Percentiles rank a stretch among this genome's conserved stretches.
Conservation (phyloP, 306 rosid genomes). For the Prunus padus region DNA sequence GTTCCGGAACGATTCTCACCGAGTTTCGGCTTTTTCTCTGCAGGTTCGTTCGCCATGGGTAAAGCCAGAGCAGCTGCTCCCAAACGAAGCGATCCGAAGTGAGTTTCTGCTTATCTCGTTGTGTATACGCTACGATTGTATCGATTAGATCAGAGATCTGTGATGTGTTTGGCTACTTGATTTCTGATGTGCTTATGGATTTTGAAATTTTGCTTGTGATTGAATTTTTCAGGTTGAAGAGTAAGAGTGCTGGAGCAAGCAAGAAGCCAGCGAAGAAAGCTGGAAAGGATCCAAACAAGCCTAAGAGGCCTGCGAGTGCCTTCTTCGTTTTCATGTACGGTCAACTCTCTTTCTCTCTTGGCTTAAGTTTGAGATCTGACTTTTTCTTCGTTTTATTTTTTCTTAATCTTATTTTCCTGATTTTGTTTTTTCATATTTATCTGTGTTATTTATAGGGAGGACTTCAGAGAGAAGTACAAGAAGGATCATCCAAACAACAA, state of each 20-base stretch:
- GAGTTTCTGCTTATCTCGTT: slow-evolving; percentile 2
- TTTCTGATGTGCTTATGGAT: neutral
- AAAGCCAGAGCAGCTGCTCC: slow-evolving; percentile 57
- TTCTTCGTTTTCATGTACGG: slow-evolving; percentile 88
- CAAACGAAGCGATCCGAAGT: slow-evolving; percentile 47
- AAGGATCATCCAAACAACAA: slow-evolving; percentile 79
- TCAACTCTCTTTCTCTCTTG: neutral
- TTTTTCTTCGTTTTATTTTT: too few species aligned
- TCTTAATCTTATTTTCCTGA: neutral
- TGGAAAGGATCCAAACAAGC: slow-evolving; percentile 91
- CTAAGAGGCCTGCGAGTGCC: slow-evolving; percentile 90
- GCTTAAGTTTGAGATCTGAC: neutral
- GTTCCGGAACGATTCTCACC: neutral
- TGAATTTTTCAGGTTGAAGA: slow-evolving; percentile 55
- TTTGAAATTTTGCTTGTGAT: neutral
- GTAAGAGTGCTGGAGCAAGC: slow-evolving; percentile 56
- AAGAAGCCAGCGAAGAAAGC: slow-evolving; percentile 62
- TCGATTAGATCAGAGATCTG: slow-evolving; percentile 23
- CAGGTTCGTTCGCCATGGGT: slow-evolving; percentile 54
- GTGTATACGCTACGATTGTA: neutral
- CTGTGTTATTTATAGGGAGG: slow-evolving; percentile 45
- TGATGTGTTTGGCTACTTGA: neutral
- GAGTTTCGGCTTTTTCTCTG: slow-evolving; percentile 7
- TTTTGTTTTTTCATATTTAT: neutral
- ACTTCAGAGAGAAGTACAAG: slow-evolving; percentile 68